Percentiles rank a stretch among this genome's conserved stretches.
Conservation (phyloP, 2,329 filamentous ascomycete species). For the Penicillium polonicum region DNA sequence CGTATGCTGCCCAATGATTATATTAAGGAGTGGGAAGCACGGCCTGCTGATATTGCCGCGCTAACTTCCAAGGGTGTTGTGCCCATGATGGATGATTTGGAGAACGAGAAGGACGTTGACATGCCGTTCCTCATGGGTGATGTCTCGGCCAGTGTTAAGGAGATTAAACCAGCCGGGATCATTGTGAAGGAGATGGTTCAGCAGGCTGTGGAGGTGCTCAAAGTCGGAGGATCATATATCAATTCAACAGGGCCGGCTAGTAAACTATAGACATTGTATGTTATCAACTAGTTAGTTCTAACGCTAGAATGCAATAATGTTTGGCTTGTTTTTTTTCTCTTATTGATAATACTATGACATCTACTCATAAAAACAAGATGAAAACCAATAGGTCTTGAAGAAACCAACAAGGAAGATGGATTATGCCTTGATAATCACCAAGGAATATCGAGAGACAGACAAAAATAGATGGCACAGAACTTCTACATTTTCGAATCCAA, state of each 20-base stretch:
- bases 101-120: constrained; percentile 78
- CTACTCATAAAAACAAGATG: constrained; percentile 4
- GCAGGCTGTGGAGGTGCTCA: constrained; percentile 69
- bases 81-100: constrained; percentile 78
- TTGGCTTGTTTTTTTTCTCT: constrained; percentile 13
- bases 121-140: constrained; percentile 91
- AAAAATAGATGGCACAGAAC: neutral
- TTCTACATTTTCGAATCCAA: neutral
- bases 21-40: constrained; percentile 73
- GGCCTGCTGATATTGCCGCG: constrained; percentile 70
- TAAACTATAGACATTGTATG: constrained; percentile 41
- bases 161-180: constrained; percentile 74
- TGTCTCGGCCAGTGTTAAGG: constrained; percentile 74
- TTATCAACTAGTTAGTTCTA: neutral
- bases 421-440: neutral
- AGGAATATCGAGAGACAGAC: neutral
- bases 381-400: neutral
- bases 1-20: constrained; percentile 82
- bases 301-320: neutral
- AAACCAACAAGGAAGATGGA: neutral
- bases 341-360: constrained; percentile 9
- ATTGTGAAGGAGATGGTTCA: constrained; percentile 91
- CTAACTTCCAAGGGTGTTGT: constrained; percentile 75
- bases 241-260: constrained; percentile 32
- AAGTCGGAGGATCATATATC: constrained; percentile 61